Evolutionary conservation across 176 grass and related monocot genomes (phyloP).

Genomic region (Zea luxurians): DNA sequence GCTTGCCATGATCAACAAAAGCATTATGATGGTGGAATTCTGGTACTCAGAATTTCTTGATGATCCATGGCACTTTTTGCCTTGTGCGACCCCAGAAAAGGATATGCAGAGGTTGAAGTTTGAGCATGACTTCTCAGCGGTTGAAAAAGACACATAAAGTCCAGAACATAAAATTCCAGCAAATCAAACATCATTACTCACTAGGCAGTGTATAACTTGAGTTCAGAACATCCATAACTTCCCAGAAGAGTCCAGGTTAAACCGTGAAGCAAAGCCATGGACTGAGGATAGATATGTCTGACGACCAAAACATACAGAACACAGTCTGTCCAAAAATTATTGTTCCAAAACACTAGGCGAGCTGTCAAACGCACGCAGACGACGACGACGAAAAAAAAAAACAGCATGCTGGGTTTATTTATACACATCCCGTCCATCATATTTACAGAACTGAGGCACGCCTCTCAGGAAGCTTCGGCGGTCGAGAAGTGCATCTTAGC

Average conservation of each 20-base stretch:
- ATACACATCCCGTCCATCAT: slow-evolving; percentile 45
- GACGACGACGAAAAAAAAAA: slow-evolving; percentile 21
- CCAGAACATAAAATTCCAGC: background rate
- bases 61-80: background rate
- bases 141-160: too few species aligned
- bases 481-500: slow-evolving; percentile 59
- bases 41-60: background rate
- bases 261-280: background rate
- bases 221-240: background rate
- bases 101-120: background rate
- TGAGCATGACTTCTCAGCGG: background rate
- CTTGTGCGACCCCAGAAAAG: background rate
- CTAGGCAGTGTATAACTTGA: background rate
- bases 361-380: slow-evolving; percentile 16
- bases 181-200: background rate
- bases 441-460: slow-evolving; percentile 30
- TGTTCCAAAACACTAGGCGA: slow-evolving; percentile 29
- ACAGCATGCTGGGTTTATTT: slow-evolving; percentile 49
- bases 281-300: slow-evolving; percentile 29
- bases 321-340: slow-evolving; percentile 30
- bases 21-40: background rate
- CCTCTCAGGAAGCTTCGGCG: slow-evolving; percentile 54
- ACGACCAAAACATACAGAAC: slow-evolving; percentile 32
- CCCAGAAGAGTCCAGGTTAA: background rate
- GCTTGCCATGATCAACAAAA: background rate